Conservation (phyloP, 2,329 filamentous ascomycete genomes). For the Arthroderma sp. region DNA sequence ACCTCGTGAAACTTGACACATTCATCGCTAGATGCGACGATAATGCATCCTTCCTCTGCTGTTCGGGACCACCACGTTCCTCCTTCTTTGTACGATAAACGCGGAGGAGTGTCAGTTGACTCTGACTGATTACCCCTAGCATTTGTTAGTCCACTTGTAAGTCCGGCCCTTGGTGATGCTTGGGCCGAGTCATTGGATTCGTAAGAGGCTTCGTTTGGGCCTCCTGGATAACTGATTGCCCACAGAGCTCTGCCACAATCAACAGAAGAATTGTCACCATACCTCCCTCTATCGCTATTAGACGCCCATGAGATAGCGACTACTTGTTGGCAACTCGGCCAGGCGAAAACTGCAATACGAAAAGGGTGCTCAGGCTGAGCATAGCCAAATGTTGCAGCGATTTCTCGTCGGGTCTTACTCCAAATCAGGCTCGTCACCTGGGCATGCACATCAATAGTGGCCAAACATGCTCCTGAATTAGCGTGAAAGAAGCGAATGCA, state of each 20-base stretch:
- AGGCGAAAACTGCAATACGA: slow-evolving; percentile 83
- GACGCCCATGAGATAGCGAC: slow-evolving; percentile 74
- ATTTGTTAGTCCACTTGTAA: too few species aligned
- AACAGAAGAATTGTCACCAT: slow-evolving; percentile 13
- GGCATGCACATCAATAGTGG: slow-evolving; percentile 80
- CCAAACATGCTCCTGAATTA: slow-evolving; percentile 65
- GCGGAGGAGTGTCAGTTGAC: neutral
- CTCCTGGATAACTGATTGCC: slow-evolving; percentile 71
- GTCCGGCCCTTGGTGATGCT: neutral
- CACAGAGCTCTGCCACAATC: slow-evolving; percentile 52
- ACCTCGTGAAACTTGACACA: slow-evolving; percentile 94
- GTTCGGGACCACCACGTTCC: slow-evolving; percentile 44
- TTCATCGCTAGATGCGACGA: slow-evolving; percentile 82
- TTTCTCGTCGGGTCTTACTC: slow-evolving; percentile 74
- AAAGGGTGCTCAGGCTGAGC: slow-evolving; percentile 79
- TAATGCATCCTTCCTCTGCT: slow-evolving; percentile 64
- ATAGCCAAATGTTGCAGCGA: slow-evolving; percentile 88
- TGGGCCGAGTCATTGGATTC: neutral
- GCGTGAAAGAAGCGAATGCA: slow-evolving; percentile 95
- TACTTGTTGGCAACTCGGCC: slow-evolving; percentile 80
- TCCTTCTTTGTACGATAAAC: slow-evolving; percentile 33
- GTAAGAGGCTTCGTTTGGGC: slow-evolving; percentile 29
- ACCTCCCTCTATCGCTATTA: slow-evolving; percentile 24
- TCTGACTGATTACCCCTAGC: too few species aligned
- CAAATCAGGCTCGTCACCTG: slow-evolving; percentile 90